Percentiles rank a stretch among this genome's conserved stretches.
These are phyloP conservation scores for Hibiscus syriacus DNA, from an alignment of 345 rosid genomes.

Conservation along the genomic window DNA sequence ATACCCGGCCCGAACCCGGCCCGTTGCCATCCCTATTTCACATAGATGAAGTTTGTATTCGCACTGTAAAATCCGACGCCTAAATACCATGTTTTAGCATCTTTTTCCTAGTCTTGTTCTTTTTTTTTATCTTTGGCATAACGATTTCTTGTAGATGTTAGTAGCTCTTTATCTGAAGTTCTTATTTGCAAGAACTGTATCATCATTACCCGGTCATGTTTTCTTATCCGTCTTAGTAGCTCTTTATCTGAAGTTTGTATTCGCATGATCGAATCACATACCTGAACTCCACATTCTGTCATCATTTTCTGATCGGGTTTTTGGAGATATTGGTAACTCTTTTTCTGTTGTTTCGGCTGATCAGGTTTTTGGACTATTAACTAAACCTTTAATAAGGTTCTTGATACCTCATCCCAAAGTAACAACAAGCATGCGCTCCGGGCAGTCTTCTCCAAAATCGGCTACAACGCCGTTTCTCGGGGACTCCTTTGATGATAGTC, in stretches of 20 bases:
- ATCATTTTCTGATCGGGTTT: neutral
- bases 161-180: no score
- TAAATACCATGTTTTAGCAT: no score
- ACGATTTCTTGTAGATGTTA: no score
- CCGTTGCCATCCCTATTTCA: no score
- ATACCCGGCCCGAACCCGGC: no score
- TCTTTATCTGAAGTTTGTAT: no score
- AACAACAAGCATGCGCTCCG: conserved; percentile 35
- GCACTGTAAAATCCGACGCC: no score
- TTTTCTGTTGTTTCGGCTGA: conserved; percentile 1
- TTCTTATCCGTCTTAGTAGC: neutral
- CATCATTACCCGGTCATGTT: neutral
- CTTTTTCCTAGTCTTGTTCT: no score
- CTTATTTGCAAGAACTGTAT: neutral
- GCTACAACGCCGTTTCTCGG: conserved; percentile 51
- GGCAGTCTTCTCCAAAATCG: conserved; percentile 50
- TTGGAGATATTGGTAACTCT: neutral
- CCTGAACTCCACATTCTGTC: neutral
- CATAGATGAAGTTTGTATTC: neutral
- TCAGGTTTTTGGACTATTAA: conserved; percentile 84
- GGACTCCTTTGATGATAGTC: conserved; percentile 51
- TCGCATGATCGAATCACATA: no score
- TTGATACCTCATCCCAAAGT: conserved; percentile 55
- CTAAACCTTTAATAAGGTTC: conserved; percentile 73
- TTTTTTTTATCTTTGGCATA: no score